Conservation (phyloP, 2,329 filamentous ascomycete genomes). For the Sordariomycetes sp. region DNA sequence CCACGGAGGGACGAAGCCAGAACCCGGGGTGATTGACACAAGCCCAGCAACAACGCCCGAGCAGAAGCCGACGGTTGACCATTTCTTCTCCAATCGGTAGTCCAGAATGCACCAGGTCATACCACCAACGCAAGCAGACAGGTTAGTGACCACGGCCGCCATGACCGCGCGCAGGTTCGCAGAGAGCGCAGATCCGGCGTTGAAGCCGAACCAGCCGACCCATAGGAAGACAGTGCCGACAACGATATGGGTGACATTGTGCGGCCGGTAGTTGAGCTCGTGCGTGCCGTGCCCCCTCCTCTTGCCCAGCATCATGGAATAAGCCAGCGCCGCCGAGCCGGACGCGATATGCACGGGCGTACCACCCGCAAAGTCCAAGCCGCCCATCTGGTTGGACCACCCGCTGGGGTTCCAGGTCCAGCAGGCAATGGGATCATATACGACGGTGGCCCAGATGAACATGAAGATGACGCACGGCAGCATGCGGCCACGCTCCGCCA, state of each 20-base stretch:
- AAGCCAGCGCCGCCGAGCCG: constrained; percentile 74
- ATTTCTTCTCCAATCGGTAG: constrained; percentile 82
- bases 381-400: constrained; percentile 73
- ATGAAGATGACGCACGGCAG: constrained; percentile 85
- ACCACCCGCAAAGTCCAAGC: constrained; percentile 81
- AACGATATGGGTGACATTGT: constrained; percentile 89
- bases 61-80: constrained; percentile 90
- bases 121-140: constrained; percentile 75
- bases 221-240: constrained; percentile 90
- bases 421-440: constrained; percentile 89
- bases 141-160: constrained; percentile 78
- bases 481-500: constrained; percentile 81
- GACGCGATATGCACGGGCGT: constrained; percentile 86
- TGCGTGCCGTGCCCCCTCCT: constrained; percentile 76
- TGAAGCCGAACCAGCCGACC: constrained; percentile 96
- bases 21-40: constrained; percentile 81
- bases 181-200: constrained; percentile 71
- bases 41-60: constrained; percentile 82
- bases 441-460: constrained; percentile 83
- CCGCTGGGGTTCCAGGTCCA: constrained; percentile 87
- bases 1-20: constrained; percentile 78
- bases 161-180: constrained; percentile 81
- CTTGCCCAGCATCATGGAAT: constrained; percentile 87
- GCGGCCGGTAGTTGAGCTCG: constrained; percentile 83
- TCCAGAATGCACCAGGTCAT: constrained; percentile 87